Conservation (phyloP, 495 filamentous ascomycete species). For the Aspergillus bridgeri region DNA sequence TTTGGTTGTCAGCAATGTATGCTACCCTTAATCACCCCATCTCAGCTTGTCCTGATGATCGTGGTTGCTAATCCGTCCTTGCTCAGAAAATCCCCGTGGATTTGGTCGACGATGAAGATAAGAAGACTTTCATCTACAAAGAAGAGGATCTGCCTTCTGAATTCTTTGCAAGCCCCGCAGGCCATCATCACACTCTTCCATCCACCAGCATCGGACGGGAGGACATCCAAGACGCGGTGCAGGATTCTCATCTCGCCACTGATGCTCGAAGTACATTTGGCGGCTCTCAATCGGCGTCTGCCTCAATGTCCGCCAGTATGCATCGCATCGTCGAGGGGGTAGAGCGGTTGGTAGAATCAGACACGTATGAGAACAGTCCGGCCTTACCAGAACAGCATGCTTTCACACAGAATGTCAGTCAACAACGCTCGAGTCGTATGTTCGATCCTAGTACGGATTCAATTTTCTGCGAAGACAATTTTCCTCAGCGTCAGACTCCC, state of each 20-base stretch:
- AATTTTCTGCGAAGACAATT: slow-evolving; percentile 23
- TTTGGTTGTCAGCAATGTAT: slow-evolving; percentile 53
- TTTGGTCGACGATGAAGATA: slow-evolving; percentile 44
- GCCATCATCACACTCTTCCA: slow-evolving; percentile 35
- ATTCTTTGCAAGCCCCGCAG: slow-evolving; percentile 42
- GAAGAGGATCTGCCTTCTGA: slow-evolving; percentile 53
- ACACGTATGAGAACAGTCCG: slow-evolving; percentile 45
- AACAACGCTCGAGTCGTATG: slow-evolving; percentile 26
- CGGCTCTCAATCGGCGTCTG: slow-evolving; percentile 45
- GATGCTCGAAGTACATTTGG: slow-evolving; percentile 40
- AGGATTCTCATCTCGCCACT: slow-evolving; percentile 27
- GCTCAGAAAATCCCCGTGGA: slow-evolving; percentile 43
- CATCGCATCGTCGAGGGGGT: slow-evolving; percentile 60
- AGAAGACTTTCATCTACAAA: slow-evolving; percentile 53
- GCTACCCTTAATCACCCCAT: not conserved
- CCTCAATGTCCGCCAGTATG: slow-evolving; percentile 50
- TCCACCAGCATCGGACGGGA: slow-evolving; percentile 42
- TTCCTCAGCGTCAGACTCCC: slow-evolving; percentile 25
- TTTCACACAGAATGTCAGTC: slow-evolving; percentile 22
- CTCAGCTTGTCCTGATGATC: not conserved
- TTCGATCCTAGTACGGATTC: slow-evolving; percentile 23
- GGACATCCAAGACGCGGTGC: slow-evolving; percentile 36
- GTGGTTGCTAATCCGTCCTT: slow-evolving; percentile 5
- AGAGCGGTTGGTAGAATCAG: slow-evolving; percentile 57
- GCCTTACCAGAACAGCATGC: slow-evolving; percentile 24